Base-by-base conservation (phyloP, 148 eudicot species). In the Camellia granthamiana region DNA sequence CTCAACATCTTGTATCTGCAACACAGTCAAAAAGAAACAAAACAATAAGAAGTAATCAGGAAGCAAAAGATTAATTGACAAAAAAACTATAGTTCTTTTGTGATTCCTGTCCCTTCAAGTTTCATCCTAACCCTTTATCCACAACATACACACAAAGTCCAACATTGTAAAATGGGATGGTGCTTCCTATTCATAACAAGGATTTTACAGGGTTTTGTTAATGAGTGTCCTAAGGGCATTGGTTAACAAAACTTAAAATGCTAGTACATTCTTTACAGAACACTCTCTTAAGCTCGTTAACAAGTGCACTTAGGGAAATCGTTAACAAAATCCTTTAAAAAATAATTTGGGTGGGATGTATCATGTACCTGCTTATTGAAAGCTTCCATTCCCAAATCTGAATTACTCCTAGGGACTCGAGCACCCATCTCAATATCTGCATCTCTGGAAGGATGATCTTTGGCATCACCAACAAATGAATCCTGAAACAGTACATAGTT, bases 311-410 rank as follows among this genome's bases (percentile, higher is more conserved):
- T 30, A 30, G 38, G 38, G 38, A 30, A 1, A 30, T 30, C 38
- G 1, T 30, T 30, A 30, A 30, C 38, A 30, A 30, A 30, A 30
- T 30, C 38, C 38, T 30, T 30, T 30, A 30, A 30, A 1, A 41
- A 38, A 16, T 42, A 41, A 55, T 1, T n/a, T 38, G 23, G 9
- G 66, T 62, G 67, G 18, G n/a, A 15, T 70, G 58, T 64, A 86
- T 89, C 89, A 15, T 70, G 58, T 64, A 86, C 91, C 89, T 89
- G 89, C 76, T 85, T 89, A 76, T 86, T 86, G 74, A 85, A 89
- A 72, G 83, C 81, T 68, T 89, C 91, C 89, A 89, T 78, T 64
- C 89, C 89, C 85, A 85, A 21, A 49, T 86, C 89, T 13, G 89
- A 85, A 73, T 83, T 82, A 81, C 82, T 89, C 74, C 86, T 85